Base-by-base conservation (phyloP, 1,139 yeast genomes). In the Taiozyma sp. region DNA sequence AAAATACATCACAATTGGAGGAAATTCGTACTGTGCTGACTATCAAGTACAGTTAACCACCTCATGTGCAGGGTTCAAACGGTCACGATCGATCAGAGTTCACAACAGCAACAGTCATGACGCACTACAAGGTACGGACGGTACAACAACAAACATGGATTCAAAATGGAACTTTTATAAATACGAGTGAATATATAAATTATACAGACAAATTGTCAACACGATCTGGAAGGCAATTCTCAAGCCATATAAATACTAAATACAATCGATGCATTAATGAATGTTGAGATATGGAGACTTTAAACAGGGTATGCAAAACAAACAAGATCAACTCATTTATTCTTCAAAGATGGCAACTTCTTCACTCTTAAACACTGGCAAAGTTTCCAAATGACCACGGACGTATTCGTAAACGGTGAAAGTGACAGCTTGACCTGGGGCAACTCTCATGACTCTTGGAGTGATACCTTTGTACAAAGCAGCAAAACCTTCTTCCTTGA, bases 341-440 rank as follows among this genome's bases (percentile, higher is more conserved):
- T 69, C 72, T 41, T 68, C 72, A 63, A 67, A 68, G 30, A 62
- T 55, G 47, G 58, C 54, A 37, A 56, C 59, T 42, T 62, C 57
- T 28, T 56, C 55, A 43, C 57, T 56, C 42, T 65, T 62, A 51
- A 68, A 53, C 47, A 67, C 70, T 37, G 80, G 76, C 51, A 76
- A 60, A 49, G 69, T 70, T 57, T 80, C 88, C 68, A 91, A 76
- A 49, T 77, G 73, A 39, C 77, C 80, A 70, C 91, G 87, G 68
- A 90, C 87, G 67, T 77, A 85, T 72, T 93, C 99, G 71, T 93
- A 93, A 46, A 93, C 96, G 8, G 98, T 93, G 73, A 93, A 93
- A 21, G 97, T 95, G 52, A 93, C 98, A 51, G 98, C 97, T 73
- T 93, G 99, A 56, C 99, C 99, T 26, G 99, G 98, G 19, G 99